phyloP scores from a whole-genome alignment of 495 filamentous ascomycete genomes.

The Aspergillus avenaceus region DNA sequence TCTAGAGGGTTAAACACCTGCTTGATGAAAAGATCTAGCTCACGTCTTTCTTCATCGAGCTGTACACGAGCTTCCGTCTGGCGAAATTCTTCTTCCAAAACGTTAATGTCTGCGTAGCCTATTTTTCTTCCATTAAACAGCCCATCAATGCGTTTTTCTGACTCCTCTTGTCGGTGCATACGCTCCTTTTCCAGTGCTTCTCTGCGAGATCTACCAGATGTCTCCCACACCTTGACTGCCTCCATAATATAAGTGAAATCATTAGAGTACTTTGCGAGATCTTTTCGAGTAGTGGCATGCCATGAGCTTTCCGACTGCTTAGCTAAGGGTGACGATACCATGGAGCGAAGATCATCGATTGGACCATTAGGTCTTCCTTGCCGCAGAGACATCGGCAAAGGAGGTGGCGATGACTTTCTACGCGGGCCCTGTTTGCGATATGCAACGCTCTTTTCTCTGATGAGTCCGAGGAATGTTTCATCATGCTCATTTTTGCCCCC shows the following conservation, averaged over 20 bases:
- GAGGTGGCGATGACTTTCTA: constrained; percentile 21
- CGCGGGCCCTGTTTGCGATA: constrained; percentile 24
- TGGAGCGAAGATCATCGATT: constrained; percentile 32
- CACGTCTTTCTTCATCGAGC: constrained; percentile 51
- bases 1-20: constrained; percentile 52
- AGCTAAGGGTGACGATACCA: constrained; percentile 31
- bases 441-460: constrained; percentile 41
- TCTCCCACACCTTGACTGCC: constrained; percentile 45
- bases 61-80: constrained; percentile 49
- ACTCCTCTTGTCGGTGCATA: constrained; percentile 48
- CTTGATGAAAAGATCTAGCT: constrained; percentile 49
- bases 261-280: constrained; percentile 32
- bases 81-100: constrained; percentile 58
- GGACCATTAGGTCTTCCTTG: constrained; percentile 18
- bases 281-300: constrained; percentile 31
- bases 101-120: constrained; percentile 57
- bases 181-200: constrained; percentile 45
- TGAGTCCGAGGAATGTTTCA: constrained; percentile 45
- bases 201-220: constrained; percentile 34
- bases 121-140: constrained; percentile 59
- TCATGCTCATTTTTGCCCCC: constrained; percentile 22
- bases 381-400: constrained; percentile 28
- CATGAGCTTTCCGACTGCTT: constrained; percentile 33
- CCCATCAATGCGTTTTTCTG: constrained; percentile 49
- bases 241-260: constrained; percentile 49